These are phyloP conservation scores for Geotrichum phurueaensis DNA, from an alignment of 1,139 yeast species.

Conservation along the genomic window DNA sequence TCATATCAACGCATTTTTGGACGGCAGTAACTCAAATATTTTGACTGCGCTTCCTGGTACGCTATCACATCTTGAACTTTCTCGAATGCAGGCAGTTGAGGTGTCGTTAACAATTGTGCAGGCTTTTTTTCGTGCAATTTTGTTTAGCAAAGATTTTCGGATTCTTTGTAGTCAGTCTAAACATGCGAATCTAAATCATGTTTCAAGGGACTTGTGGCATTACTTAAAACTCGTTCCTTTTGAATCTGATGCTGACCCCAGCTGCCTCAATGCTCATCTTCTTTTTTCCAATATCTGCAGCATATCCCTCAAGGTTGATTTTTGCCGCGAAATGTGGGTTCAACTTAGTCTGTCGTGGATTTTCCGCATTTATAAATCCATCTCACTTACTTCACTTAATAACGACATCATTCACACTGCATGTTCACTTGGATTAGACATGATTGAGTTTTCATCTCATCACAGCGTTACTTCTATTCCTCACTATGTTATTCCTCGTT, in stretches of 20 bases:
- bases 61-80: background rate
- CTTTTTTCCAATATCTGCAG: conserved; percentile 12
- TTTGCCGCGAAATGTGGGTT: conserved; percentile 9
- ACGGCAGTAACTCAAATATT: background rate
- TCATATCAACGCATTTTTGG: background rate
- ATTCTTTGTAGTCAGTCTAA: background rate
- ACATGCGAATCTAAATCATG: background rate
- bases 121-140: conserved; percentile 6
- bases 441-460: conserved; percentile 2
- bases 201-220: background rate
- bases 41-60: background rate
- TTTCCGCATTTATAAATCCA: background rate
- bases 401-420: conserved; percentile 10
- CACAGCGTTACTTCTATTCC: background rate
- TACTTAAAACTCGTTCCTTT: background rate
- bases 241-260: background rate
- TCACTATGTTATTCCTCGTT: background rate
- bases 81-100: conserved; percentile 6
- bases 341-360: conserved; percentile 10
- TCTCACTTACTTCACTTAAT: background rate
- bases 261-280: conserved; percentile 5
- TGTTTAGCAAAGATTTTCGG: background rate
- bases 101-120: conserved; percentile 7
- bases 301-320: conserved; percentile 4
- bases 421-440: conserved; percentile 15